Base-by-base conservation (phyloP, 192 early-diverging fungal species). In the Coemansia sp. region DNA sequence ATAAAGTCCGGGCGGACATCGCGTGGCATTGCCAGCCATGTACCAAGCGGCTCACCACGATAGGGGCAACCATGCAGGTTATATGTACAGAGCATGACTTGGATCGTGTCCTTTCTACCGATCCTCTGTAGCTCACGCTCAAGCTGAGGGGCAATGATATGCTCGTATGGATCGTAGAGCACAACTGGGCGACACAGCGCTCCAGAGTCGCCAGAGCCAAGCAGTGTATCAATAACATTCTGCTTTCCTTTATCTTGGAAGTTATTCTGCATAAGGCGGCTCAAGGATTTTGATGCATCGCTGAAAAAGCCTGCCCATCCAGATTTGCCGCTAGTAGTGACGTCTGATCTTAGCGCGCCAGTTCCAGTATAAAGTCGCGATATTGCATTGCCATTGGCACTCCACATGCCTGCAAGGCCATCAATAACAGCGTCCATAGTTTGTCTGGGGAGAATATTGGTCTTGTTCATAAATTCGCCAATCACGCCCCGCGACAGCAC, bases 331-430 rank as follows among this genome's bases (percentile, higher is more conserved):
- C 93, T 90, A 14, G 93, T 83, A 0, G 95, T 97, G 38, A 90
- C 89, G 7, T 89, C 89, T 1, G 93, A 92, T 62, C 95, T 94
- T 0, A 99, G 83, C 9, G 98, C 98, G 7, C 95, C 95, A 24
- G 96, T 98, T 14, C 98, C 98, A 4, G 98, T 90, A 69, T 98
- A 99, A 10, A 96, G 90, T 53, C 86, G 90, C 22, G 93, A 94
- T 8, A 99, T 74, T 54, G 85, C 85, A 71, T 99, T 94, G 2
- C 96, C 98, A 65, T 98, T 99, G 25, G 88, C 85, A 0, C 82
- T 88, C 92, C 92, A 94, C 47, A 92, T 64, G 62, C 86, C 71
- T 24, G 85, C 85, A 65, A 90, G 81, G 2, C 69, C 77, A 48
- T 72, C 67, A 9, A 82, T 69, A 19, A 72, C 59, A 10, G 52